Conservation (phyloP, 129 eudicot species). For the Pulicaria dysenterica region DNA sequence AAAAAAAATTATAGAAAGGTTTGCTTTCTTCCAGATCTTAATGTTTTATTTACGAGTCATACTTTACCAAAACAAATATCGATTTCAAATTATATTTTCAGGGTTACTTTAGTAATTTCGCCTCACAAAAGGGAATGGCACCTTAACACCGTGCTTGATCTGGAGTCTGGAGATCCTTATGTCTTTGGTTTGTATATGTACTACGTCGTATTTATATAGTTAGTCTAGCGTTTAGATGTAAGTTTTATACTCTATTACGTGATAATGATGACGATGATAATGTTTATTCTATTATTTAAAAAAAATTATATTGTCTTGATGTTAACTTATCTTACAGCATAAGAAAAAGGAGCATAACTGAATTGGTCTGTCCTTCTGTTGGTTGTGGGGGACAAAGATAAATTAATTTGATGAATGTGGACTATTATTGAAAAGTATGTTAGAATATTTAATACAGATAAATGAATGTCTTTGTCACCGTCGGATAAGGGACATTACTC, state of each 20-base stretch:
- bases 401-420: too few relatives aligned
- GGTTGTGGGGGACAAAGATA: too few relatives aligned
- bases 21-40: constrained; percentile 20
- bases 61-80: constrained; percentile 15
- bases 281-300: too few relatives aligned
- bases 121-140: background rate
- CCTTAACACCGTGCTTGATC: too few relatives aligned
- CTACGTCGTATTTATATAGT: background rate
- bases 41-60: constrained; percentile 3
- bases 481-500: too few relatives aligned
- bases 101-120: constrained; percentile 5
- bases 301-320: too few relatives aligned
- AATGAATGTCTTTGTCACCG: too few relatives aligned
- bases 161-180: background rate
- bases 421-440: too few relatives aligned
- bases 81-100: constrained; percentile 7
- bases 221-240: constrained; percentile 31
- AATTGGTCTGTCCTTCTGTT: too few relatives aligned
- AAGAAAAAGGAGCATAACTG: too few relatives aligned
- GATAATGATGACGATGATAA: background rate
- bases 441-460: too few relatives aligned
- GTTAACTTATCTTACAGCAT: too few relatives aligned
- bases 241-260: constrained; percentile 8
- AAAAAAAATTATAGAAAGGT: constrained; percentile 22
- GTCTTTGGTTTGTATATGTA: constrained; percentile 13